A percentile compares a stretch with the other conserved stretches of the same genome.
These are phyloP conservation scores for Calonectria hongkongensis DNA, from an alignment of 2,329 filamentous ascomycete genomes.

Conservation along the genomic window DNA sequence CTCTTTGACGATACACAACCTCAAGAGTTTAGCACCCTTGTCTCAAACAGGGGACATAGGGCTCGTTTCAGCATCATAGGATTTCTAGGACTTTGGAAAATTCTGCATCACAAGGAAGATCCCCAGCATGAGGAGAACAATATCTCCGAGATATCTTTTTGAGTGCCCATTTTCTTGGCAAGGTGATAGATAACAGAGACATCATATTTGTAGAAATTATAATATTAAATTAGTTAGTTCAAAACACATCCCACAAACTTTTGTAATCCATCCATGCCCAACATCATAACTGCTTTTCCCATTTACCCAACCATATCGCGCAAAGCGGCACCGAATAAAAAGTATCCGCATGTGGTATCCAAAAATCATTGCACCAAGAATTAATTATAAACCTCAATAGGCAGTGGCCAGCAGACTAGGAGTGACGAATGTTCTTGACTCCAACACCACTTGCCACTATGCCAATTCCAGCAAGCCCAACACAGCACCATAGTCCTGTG, in stretches of 20 bases:
- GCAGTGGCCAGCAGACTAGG: background rate
- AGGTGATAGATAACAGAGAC: background rate
- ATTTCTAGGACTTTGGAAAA: no score
- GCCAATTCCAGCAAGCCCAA: slow-evolving; percentile 30
- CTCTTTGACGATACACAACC: slow-evolving; percentile 7
- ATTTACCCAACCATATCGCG: background rate
- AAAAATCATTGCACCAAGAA: slow-evolving; percentile 7
- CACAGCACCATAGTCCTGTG: slow-evolving; percentile 38
- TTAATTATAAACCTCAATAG: background rate
- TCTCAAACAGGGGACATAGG: background rate
- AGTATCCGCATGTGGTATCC: background rate
- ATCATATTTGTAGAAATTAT: background rate
- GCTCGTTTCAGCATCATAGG: background rate
- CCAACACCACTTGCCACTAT: slow-evolving; percentile 33
- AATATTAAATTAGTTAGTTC: background rate
- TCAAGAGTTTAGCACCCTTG: background rate
- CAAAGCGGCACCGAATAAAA: background rate
- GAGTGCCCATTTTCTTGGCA: background rate
- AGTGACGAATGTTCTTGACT: slow-evolving; percentile 23
- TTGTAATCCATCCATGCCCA: background rate
- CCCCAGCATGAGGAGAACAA: no score
- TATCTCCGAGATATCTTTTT: background rate
- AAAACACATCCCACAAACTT: background rate
- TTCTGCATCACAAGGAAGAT: no score
- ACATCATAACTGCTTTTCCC: background rate